Base-by-base conservation (phyloP, 139 green algal genomes). In the Tetradesmus obliquus region DNA sequence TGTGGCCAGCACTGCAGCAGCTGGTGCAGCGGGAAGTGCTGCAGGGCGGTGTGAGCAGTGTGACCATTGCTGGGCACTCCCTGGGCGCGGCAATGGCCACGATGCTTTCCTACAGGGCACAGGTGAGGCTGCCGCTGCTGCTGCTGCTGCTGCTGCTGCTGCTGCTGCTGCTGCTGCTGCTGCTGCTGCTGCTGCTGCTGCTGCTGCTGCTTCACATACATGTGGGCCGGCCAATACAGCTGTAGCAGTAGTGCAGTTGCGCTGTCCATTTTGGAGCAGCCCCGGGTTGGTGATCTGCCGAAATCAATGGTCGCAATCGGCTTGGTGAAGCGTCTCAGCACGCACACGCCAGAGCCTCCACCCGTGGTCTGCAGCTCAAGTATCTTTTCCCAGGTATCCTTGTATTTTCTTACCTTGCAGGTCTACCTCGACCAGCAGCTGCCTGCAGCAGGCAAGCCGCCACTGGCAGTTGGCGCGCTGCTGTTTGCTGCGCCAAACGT, bases 71-170 rank as follows among this genome's bases (percentile, higher is more conserved):
- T 24, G 66, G 66, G 6, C 66, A 74, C 66, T 74, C 66, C 15
- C 66, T 74, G 66, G 66, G 66, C 15, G 66, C 66, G 5, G 66
- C 66, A 0, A 74, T 74, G 66, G 66, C 15, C 1, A 74, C 66
- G n/a, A 74, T 74, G 66, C 66, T 74, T 15, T 74, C 66, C 3
- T 74, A 74, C 15, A 74, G 66, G n/a, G 66, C 66, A 24, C 66
- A 74, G 66, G 66, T 74, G 66, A 74, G 66, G n/a, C 83, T 89
- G 82, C 71, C 86, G 83, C 90, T 66, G 62, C 71, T 81, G 83
- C 72, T 90, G 90, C 72, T 13, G 62, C 83, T 86, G 90, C 82
- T 81, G 84, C 82, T 55, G 45, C 76, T 55, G 2, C 22, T 17
- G 24, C 7, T 55, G 2, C n/a, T 55, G 3, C n/a, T 55, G n/a